These are phyloP conservation scores for Ascocoryne sarcoides DNA, from an alignment of 2,329 filamentous ascomycete genomes.

Conservation along the genomic window DNA sequence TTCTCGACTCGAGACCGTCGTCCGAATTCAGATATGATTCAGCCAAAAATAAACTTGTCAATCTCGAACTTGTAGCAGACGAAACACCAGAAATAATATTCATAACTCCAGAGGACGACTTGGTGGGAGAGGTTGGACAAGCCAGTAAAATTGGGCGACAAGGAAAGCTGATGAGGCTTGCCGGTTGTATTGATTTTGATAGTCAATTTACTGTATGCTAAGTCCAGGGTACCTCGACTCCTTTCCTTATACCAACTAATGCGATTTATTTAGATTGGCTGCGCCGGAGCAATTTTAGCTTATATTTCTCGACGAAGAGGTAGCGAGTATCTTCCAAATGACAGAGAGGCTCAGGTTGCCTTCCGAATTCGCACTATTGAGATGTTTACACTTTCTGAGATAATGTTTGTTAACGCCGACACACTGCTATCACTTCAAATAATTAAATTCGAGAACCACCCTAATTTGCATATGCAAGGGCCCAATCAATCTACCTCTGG, in stretches of 20 bases:
- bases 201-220: constrained; percentile 55
- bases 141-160: constrained; percentile 42
- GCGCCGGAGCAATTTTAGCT: constrained; percentile 76
- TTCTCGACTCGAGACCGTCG: constrained; percentile 59
- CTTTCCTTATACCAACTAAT: constrained; percentile 6
- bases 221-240: not conserved
- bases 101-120: constrained; percentile 48
- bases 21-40: constrained; percentile 63
- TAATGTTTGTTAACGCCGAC: constrained; percentile 74
- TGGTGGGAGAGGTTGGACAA: constrained; percentile 9
- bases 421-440: constrained; percentile 79
- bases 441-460: constrained; percentile 72
- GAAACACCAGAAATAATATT: constrained; percentile 45
- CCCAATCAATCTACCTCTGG: constrained; percentile 50
- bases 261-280: constrained; percentile 47
- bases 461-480: constrained; percentile 69
- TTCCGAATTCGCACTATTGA: constrained; percentile 57
- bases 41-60: constrained; percentile 57
- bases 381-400: constrained; percentile 61
- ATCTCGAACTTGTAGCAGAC: constrained; percentile 39
- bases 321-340: constrained; percentile 52
- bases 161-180: constrained; percentile 58
- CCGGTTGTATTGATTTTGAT: constrained; percentile 64
- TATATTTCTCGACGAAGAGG: constrained; percentile 65
- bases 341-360: constrained; percentile 41